phyloP scores from a whole-genome alignment of 306 rosid species.

The Glycine tomentella region DNA sequence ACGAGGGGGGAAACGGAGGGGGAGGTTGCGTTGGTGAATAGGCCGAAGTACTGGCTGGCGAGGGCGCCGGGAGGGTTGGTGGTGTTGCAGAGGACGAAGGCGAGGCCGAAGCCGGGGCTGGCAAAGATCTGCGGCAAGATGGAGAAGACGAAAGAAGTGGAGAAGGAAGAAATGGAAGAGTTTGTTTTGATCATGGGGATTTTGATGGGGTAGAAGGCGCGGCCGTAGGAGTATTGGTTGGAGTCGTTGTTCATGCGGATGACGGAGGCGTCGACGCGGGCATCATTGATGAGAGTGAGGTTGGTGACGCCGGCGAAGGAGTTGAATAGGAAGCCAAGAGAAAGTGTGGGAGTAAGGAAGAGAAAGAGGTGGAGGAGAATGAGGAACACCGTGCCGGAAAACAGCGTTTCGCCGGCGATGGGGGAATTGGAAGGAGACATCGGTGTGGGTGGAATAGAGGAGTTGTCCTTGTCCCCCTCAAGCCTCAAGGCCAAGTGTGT shows the following conservation, averaged over 20 bases:
- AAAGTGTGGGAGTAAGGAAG: slow-evolving; percentile 29
- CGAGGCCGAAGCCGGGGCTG: slow-evolving; percentile 86
- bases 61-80: slow-evolving; percentile 77
- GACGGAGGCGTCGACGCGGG: slow-evolving; percentile 60
- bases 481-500: no score
- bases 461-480: no score
- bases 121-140: slow-evolving; percentile 62
- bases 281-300: slow-evolving; percentile 71
- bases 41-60: slow-evolving; percentile 87
- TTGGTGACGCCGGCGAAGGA: slow-evolving; percentile 65
- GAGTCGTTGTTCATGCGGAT: slow-evolving; percentile 83
- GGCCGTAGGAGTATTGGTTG: slow-evolving; percentile 66
- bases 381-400: neutral
- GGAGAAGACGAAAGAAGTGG: slow-evolving; percentile 89
- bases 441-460: no score
- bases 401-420: no score
- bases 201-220: slow-evolving; percentile 63
- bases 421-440: no score
- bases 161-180: slow-evolving; percentile 61
- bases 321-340: slow-evolving; percentile 68
- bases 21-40: slow-evolving; percentile 66
- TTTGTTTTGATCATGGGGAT: slow-evolving; percentile 26
- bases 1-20: slow-evolving; percentile 62
- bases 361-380: slow-evolving; percentile 30
- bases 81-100: slow-evolving; percentile 72